These are phyloP conservation scores for Fragaria nilgerrensis DNA, from an alignment of 306 rosid species.

Conservation along the genomic window DNA sequence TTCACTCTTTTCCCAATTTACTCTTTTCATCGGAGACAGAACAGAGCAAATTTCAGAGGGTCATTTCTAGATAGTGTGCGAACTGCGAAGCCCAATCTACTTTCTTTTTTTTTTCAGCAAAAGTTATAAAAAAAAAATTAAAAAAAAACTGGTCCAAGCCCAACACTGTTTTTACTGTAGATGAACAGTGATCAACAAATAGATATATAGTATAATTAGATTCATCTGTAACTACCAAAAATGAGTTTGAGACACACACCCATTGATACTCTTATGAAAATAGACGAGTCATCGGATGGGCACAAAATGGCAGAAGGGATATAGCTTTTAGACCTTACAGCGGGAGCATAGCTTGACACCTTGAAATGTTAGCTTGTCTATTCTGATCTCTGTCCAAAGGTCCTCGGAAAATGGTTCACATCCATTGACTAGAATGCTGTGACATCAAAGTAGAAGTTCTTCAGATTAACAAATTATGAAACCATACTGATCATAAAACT, in stretches of 20 bases:
- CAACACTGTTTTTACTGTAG: too few relatives aligned
- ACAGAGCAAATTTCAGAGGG: too few relatives aligned
- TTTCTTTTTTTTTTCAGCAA: too few relatives aligned
- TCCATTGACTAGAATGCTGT: conserved; percentile 75
- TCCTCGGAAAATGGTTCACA: conserved; percentile 83
- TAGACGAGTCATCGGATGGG: not conserved
- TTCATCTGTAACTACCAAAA: not conserved
- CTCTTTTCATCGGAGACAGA: too few relatives aligned
- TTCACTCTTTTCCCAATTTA: too few relatives aligned
- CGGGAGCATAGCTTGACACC: conserved; percentile 83
- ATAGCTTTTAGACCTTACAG: conserved; percentile 64
- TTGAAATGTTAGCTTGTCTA: conserved; percentile 52
- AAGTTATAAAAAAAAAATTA: too few relatives aligned
- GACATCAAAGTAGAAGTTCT: conserved; percentile 12
- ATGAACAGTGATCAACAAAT: too few relatives aligned
- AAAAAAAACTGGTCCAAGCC: too few relatives aligned
- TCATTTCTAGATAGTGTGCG: too few relatives aligned
- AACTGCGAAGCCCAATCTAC: too few relatives aligned
- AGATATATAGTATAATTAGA: too few relatives aligned
- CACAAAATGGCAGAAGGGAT: conserved; percentile 12
- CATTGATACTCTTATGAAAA: not conserved
- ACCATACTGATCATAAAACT: conserved; percentile 2
- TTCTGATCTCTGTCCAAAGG: conserved; percentile 71
- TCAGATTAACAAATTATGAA: not conserved
- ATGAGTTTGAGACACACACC: conserved; percentile 11